A percentile compares a stretch with the other conserved stretches of the same genome.
phyloP scores from a whole-genome alignment of 2,329 filamentous ascomycete species.

The Cladosporium sp. region DNA sequence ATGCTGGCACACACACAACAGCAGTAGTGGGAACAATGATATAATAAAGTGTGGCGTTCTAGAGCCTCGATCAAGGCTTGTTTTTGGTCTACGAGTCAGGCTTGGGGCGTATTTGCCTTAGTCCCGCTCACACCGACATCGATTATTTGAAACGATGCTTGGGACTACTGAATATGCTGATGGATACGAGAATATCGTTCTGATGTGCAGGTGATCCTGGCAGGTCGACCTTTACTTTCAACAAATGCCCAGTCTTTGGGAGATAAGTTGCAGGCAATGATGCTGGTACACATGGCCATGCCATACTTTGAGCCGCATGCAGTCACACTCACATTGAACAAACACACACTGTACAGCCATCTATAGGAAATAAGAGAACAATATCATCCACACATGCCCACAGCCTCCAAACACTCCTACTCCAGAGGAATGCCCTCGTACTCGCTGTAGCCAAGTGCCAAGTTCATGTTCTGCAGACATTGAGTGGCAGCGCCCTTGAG shows the following conservation, averaged over 20 bases:
- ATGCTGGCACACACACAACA: background rate
- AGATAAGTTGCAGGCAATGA: background rate
- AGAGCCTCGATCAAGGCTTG: background rate
- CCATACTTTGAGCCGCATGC: background rate
- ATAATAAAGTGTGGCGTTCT: constrained; percentile 4
- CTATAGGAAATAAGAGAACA: background rate
- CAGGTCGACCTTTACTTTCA: background rate
- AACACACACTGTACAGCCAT: constrained; percentile 8
- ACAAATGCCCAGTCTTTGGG: background rate
- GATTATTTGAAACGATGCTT: background rate
- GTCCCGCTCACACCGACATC: background rate
- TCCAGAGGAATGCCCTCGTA: constrained; percentile 78
- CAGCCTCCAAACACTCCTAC: background rate
- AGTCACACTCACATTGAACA: background rate
- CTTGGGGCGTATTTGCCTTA: background rate
- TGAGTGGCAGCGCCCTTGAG: constrained; percentile 92
- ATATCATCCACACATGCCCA: background rate
- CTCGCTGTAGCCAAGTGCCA: constrained; percentile 84
- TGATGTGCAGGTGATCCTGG: background rate
- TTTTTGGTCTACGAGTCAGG: background rate
- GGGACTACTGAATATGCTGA: background rate
- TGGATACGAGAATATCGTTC: too few relatives aligned
- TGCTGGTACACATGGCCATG: background rate
- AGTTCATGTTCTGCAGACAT: constrained; percentile 93
- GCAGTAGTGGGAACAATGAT: background rate